These are phyloP conservation scores for Alternaria ethzedia DNA, from an alignment of 2,329 filamentous ascomycete genomes.

Conservation along the genomic window DNA sequence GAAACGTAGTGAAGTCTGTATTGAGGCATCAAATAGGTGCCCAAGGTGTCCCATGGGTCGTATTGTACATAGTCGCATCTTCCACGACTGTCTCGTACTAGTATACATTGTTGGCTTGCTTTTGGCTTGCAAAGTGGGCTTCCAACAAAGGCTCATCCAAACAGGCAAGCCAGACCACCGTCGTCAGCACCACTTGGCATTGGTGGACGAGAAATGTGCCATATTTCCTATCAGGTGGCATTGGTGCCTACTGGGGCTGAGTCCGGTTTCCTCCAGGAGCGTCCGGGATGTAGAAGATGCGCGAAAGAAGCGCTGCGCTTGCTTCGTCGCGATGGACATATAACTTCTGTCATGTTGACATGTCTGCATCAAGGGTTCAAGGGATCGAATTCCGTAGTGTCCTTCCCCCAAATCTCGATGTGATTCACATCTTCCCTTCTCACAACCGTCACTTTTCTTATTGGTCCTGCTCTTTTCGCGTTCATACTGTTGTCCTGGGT, in stretches of 20 bases:
- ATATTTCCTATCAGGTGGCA: no score
- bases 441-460: constrained; percentile 40
- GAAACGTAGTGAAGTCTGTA: neutral
- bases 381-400: constrained; percentile 44
- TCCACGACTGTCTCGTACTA: neutral
- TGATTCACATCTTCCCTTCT: constrained; percentile 47
- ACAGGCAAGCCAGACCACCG: neutral
- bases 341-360: neutral
- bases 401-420: constrained; percentile 56
- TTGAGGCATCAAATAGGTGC: neutral
- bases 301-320: neutral
- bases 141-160: neutral
- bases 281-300: neutral
- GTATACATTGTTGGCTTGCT: neutral
- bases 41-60: neutral
- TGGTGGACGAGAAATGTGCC: neutral
- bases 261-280: neutral
- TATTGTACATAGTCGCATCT: neutral
- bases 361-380: constrained; percentile 28
- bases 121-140: neutral
- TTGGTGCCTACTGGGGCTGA: neutral
- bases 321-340: neutral
- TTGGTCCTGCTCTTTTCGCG: constrained; percentile 34
- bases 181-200: neutral
- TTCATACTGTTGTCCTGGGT: constrained; percentile 34